Conservation (phyloP, 345 rosid species). For the Pelargonium nanum region DNA sequence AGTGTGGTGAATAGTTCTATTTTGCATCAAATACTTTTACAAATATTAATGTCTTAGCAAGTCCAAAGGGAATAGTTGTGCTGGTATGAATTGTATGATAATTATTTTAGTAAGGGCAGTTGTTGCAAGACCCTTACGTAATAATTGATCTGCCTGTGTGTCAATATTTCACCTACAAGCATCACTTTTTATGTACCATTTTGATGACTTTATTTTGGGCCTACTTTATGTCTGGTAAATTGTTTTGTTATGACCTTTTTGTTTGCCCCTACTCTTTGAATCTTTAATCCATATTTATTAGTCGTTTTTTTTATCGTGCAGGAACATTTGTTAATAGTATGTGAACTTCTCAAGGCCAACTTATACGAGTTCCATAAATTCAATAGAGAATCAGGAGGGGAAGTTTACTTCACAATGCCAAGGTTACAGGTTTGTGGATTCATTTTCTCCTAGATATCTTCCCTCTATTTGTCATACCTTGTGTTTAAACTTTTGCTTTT, state of each 20-base stretch:
- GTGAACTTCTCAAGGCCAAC: conserved; percentile 98
- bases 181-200: no score
- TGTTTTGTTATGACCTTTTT: not conserved
- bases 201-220: no score
- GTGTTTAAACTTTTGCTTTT: conserved; percentile 18
- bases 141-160: no score
- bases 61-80: no score
- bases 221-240: no score
- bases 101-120: no score
- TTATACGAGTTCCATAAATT: conserved; percentile 95
- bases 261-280: not conserved
- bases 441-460: conserved; percentile 9
- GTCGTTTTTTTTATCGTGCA: conserved; percentile 20
- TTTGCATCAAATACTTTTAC: no score
- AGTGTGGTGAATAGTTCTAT: no score
- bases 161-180: no score
- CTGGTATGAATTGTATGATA: no score
- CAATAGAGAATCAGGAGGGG: conserved; percentile 96
- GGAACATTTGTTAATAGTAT: conserved; percentile 97
- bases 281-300: not conserved
- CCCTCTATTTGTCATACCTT: conserved; percentile 6
- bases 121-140: no score
- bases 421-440: conserved; percentile 71
- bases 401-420: conserved; percentile 98
- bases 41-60: no score